Evolutionary conservation across 2,329 filamentous ascomycete genomes (phyloP), one percentile per base, ranked within the genome.

Genomic region (Beauveria bassiana): DNA sequence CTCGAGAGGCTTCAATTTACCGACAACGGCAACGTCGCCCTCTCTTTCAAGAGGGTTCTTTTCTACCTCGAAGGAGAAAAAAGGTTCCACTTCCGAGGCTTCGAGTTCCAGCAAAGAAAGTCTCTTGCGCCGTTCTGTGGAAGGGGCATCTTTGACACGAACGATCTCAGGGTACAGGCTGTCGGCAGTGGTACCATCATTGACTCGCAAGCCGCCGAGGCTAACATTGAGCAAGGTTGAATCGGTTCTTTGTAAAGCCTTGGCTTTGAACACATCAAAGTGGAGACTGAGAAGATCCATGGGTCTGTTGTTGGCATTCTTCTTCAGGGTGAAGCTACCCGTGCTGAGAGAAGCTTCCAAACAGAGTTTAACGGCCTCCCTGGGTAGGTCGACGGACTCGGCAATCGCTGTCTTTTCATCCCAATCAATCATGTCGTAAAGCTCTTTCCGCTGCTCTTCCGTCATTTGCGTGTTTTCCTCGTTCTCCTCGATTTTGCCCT

Each of bases 351-450:
- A 93, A 55, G 95, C 88, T 71, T 98, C 92, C 54, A 99, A 79
- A 71, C 97, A 91, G 73, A 98, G 81, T 74, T 98, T 97, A 69
- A 99, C 82, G 10, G 91, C 91, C 68, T 99, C 95, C 59, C 90
- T 86, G 0, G 96, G 96, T 38, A 92, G 81, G 67, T 99, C 95
- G 3, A 99, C 87, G 47, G 89, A 88, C 66, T 96, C 92, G 0
- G 91, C 82, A 45, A 99, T 82, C 2, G 89, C 90, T 63, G 93
- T 87, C 78, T 97, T 98, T 74, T 99, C 95, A 65, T 99, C 91
- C 87, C 93, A 99, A 69, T 98, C 95, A 68, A 99, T 99, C 55
- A 91, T 96, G 67, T 96, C 89, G 73, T 98, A 99, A 10, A 99
- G 83, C 74, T 99, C 93, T 72, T 98, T 92, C 47, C 93, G 88